Evolutionary conservation across 371 early-diverging fungal genomes (phyloP), one percentile per base, ranked within the genome.

Genomic region (Mortierella sp.): DNA sequence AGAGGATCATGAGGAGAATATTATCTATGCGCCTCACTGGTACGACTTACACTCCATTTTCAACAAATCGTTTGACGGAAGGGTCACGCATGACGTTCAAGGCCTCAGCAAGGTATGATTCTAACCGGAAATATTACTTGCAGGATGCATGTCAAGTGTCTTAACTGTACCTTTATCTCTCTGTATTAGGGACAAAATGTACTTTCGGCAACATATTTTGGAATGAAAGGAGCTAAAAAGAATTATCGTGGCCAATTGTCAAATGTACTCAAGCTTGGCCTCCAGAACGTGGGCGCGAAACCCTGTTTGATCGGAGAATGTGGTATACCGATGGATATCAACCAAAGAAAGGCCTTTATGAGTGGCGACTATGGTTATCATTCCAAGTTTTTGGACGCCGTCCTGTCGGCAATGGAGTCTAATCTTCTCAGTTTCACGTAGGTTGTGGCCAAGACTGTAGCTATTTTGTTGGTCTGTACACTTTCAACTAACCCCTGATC

Each of bases 281-380:
- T 90, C 0, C 64, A 80, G 57, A 87, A 86, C 28, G 91, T 94
- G 66, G 95, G 95, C 12, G 68, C 86, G 9, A 90, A 88, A 51
- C 95, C 95, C 3, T 87, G 87, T 58, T 59, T 92, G 22, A 74
- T 96, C 39, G 96, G 96, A 45, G 96, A 96, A 77, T 92, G 91
- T 22, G 96, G 96, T 24, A 93, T 95, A 62, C 95, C 96, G 6
- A 94, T 94, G 95, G 96, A 96, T 72, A 85, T 96, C 66, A 94
- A 95, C 71, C 86, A 93, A 57, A 84, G 89, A 16, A 47, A 66
- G 39, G 95, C 95, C 0, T 95, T 90, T 75, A 68, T 80, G 43
- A 91, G 87, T 32, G 92, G 93, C 11, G 91, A 95, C 66, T 95
- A 93, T 71, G 81, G 80, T 8, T 84, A 89, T 9, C 95, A 95